Percentiles rank a stretch among this genome's conserved stretches.
These are phyloP conservation scores for Mycena polygramma DNA, from an alignment of 768 basidiomycete species.

Conservation along the genomic window DNA sequence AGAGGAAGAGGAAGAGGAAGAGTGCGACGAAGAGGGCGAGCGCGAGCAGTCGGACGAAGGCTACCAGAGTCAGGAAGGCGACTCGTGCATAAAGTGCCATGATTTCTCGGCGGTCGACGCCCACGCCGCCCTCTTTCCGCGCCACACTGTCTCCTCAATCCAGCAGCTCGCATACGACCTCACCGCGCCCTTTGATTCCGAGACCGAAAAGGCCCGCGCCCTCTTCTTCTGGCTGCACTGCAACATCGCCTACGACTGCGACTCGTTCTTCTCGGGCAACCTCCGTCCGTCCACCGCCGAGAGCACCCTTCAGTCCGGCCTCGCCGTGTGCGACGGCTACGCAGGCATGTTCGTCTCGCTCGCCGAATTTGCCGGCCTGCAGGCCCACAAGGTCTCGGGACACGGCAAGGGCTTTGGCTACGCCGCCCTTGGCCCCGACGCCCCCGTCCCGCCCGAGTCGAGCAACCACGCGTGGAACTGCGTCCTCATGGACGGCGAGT, in stretches of 20 bases:
- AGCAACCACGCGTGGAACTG: constrained; percentile 66
- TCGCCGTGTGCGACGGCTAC: constrained; percentile 66
- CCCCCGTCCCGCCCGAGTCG: constrained; percentile 51
- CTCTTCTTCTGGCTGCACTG: constrained; percentile 63
- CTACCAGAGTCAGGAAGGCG: constrained; percentile 28
- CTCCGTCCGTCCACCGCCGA: constrained; percentile 52
- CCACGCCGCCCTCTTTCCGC: constrained; percentile 59
- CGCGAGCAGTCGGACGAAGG: constrained; percentile 29
- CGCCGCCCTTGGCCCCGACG: constrained; percentile 45
- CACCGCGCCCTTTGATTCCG: constrained; percentile 55
- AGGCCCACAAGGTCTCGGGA: constrained; percentile 56
- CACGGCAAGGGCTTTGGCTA: constrained; percentile 64
- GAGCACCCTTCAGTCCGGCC: constrained; percentile 55
- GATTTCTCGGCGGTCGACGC: constrained; percentile 58
- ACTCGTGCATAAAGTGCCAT: constrained; percentile 56
- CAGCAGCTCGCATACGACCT: constrained; percentile 56
- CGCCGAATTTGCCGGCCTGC: constrained; percentile 54
- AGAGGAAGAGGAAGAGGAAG: constrained; percentile 10
- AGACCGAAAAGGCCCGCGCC: constrained; percentile 61
- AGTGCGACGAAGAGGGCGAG: constrained; percentile 30
- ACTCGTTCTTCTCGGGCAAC: constrained; percentile 59
- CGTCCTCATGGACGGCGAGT: constrained; percentile 57
- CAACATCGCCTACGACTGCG: constrained; percentile 61
- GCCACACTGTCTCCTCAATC: constrained; percentile 53
- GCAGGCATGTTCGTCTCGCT: constrained; percentile 58